Base-by-base conservation (phyloP, 441 rosid genomes). In the Gossypium schwendimanii region DNA sequence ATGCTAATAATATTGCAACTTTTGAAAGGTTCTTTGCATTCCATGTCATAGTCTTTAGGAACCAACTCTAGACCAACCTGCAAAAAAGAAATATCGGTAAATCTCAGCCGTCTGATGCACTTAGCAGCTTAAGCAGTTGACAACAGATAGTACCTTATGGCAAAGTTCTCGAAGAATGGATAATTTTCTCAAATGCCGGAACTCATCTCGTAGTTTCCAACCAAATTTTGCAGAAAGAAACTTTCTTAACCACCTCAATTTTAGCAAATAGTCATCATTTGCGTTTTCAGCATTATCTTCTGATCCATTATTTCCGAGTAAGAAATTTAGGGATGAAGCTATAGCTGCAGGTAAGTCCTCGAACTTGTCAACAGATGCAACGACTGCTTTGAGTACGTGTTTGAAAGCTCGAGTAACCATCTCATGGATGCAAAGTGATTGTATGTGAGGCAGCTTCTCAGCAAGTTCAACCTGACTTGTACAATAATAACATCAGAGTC, bases 371-470 rank as follows among this genome's bases (percentile, higher is more conserved):
- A 83, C 84, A 26, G 83, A 82, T 41, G 89, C 84, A 60, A 85
- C 52, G 55, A 89, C 88, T 50, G 84, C 86, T 78, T 77, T 83
- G 8, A 87, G 68, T 36, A 81, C 52, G 66, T 84, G 87, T 83
- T 89, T 88, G 82, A 87, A 88, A 59, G 91, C 91, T 83, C 91
- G 81, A 73, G 88, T 76, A 57, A 88, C 80, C 91, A 87, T 87
- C 87, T 88, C 93, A 77, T 88, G 91, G 52, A 84, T 79, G 77
- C 93, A 89, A 70, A 87, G 91, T 12, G 88, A 87, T 79, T 86
- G 86, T 73, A 88, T 84, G 69, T 88, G 93, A 67, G 91, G 93
- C 77, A 89, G 89, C 75, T 81, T 85, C 71, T 80, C 83, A 39
- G 89, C 87, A 73, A 89, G 82, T 77, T 83, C 84, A 63, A 83